Evolutionary conservation across 108 stramenopile species (phyloP), one percentile per base, ranked within the genome.

Genomic region (Epithemia pelagica): DNA sequence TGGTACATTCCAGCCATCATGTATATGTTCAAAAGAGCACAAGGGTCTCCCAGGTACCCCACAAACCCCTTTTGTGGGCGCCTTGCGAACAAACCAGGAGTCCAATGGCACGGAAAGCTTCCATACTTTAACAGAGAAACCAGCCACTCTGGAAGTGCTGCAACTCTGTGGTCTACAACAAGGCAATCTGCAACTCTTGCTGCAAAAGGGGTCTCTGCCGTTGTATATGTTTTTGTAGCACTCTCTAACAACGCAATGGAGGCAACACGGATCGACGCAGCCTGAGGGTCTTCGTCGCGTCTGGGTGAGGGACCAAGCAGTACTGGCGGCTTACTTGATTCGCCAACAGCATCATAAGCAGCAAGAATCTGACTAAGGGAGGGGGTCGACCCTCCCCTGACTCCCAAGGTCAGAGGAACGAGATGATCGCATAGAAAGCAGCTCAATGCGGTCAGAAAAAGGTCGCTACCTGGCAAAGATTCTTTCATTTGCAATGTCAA

Each of bases 111-210:
- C 5, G 58, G 28, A 53, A 26, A 30, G 1, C 60, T 69, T 23
- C 65, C 51, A 24, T 83, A 85, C 46, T 76, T 63, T 22, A 90
- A 68, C 61, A 87, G 58, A 30, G 79, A 63, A 58, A 79, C 89
- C 37, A 94, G 76, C 93, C 93, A 94, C 2, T 63, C 25, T 20
- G 92, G 92, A 57, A 94, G 62, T 30, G 64, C 57, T 15, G 69
- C 57, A 10, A 25, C 54, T 20, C 75, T 77, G 25, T 37, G 58
- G 8, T 62, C 69, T 28, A 54, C 20, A 28, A 62, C 69, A 29
- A 94, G 68, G 1, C 82, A 70, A 27, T 73, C 33, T 19, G 92
- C 92, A 32, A 94, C 88, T 57, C 80, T 77, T 21, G 83, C 37
- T 27, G 79, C 88, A 30, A 90, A 54, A n/a, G 78, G 78, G 15